Percentiles rank a stretch among this genome's conserved stretches.
Evolutionary conservation across 352 stramenopile species (phyloP).

Genomic region (Hyaloperonospora brassicae): DNA sequence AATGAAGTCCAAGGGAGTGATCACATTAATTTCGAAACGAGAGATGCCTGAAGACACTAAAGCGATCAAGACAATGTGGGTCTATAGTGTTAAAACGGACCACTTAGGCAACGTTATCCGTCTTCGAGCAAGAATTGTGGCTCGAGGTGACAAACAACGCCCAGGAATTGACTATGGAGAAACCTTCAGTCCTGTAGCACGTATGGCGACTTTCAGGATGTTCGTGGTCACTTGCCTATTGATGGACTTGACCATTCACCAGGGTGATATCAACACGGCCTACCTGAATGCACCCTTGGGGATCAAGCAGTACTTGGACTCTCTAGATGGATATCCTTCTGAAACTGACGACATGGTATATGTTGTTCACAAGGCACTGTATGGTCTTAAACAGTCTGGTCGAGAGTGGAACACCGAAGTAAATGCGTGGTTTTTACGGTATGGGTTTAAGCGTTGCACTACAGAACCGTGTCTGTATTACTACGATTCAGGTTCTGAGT

Average conservation of each 20-base stretch:
- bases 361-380: slow-evolving; percentile 15
- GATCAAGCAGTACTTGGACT: slow-evolving; percentile 12
- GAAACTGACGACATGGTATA: slow-evolving; percentile 11
- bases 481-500: too few relatives aligned
- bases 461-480: too few relatives aligned
- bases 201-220: slow-evolving; percentile 8
- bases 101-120: too few relatives aligned
- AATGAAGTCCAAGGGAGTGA: too few relatives aligned
- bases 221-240: slow-evolving; percentile 3
- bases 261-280: slow-evolving; percentile 3
- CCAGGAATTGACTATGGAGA: slow-evolving; percentile 12
- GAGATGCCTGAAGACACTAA: too few relatives aligned
- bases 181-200: slow-evolving; percentile 7
- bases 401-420: slow-evolving; percentile 19
- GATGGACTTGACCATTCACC: slow-evolving; percentile 5
- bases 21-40: too few relatives aligned
- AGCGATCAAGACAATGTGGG: too few relatives aligned
- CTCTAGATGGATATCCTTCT: slow-evolving; percentile 10
- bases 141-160: slow-evolving; percentile 3
- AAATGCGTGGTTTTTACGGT: slow-evolving; percentile 7
- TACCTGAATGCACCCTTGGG: slow-evolving; percentile 8
- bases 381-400: slow-evolving; percentile 14
- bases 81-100: too few relatives aligned
- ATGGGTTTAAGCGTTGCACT: slow-evolving; percentile 8
- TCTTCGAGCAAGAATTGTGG: slow-evolving; percentile 2